Conservation (phyloP, 768 basidiomycete genomes). For the Podaxis rugospora region DNA sequence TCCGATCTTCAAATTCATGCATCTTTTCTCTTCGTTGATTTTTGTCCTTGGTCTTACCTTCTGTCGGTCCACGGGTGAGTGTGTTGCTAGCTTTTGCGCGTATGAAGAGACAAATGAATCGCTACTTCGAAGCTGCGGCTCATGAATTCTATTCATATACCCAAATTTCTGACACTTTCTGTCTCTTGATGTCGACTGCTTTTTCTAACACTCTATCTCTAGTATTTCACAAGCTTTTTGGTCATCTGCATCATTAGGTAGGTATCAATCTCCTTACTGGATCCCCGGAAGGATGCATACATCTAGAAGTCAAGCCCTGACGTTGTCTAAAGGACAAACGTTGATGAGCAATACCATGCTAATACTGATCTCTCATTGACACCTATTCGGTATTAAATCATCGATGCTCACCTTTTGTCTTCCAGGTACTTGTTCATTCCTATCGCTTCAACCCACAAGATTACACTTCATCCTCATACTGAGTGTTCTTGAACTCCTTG, state of each 20-base stretch:
- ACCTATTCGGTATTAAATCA: not conserved
- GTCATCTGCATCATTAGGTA: not conserved
- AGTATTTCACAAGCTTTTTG: constrained; percentile 14
- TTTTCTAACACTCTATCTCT: constrained; percentile 8
- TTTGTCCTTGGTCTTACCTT: constrained; percentile 11
- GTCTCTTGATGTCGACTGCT: constrained; percentile 1
- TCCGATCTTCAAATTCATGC: constrained; percentile 13
- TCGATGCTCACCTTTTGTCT: constrained; percentile 1
- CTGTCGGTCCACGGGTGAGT: constrained; percentile 27
- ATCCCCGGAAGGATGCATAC: constrained; percentile 51
- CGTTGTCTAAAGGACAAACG: constrained; percentile 63
- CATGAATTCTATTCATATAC: constrained; percentile 72
- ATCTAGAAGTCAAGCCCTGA: constrained; percentile 93
- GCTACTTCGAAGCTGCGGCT: constrained; percentile 83
- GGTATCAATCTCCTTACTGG: constrained; percentile 25
- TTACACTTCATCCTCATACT: not conserved
- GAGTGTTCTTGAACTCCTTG: not conserved
- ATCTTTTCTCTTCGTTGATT: constrained; percentile 15
- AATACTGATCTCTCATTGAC: constrained; percentile 58
- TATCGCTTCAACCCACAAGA: not conserved
- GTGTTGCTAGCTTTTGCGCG: constrained; percentile 14
- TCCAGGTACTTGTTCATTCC: not conserved
- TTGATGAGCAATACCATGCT: constrained; percentile 83
- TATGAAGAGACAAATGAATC: constrained; percentile 76
- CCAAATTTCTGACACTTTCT: constrained; percentile 82